These are phyloP conservation scores for Ramaria rubella DNA, from an alignment of 768 basidiomycete genomes.

Conservation along the genomic window DNA sequence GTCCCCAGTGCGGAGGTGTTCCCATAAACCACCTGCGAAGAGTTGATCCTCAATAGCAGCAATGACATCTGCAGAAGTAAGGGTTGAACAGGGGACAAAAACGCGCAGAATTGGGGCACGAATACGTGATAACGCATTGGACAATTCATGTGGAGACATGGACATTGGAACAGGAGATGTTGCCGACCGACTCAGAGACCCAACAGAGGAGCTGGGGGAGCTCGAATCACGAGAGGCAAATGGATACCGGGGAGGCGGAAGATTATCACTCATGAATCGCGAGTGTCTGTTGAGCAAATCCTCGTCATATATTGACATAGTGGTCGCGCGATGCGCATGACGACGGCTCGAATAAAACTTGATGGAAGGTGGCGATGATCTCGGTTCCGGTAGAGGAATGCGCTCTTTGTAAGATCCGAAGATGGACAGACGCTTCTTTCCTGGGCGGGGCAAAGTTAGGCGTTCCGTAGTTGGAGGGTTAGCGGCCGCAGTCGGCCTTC, in stretches of 20 bases:
- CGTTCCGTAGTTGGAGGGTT: neutral
- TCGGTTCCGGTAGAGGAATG: slow-evolving; percentile 38
- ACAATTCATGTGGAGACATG: slow-evolving; percentile 52
- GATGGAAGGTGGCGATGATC: slow-evolving; percentile 33
- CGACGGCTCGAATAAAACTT: slow-evolving; percentile 32
- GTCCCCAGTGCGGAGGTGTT: slow-evolving; percentile 70
- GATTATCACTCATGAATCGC: slow-evolving; percentile 2
- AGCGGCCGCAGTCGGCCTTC: neutral
- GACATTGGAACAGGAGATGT: neutral
- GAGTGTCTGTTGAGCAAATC: slow-evolving; percentile 16
- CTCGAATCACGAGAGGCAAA: slow-evolving; percentile 6
- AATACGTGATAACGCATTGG: slow-evolving; percentile 47
- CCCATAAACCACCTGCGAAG: slow-evolving; percentile 60
- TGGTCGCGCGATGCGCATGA: slow-evolving; percentile 18
- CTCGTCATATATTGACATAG: slow-evolving; percentile 33
- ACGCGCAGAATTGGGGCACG: slow-evolving; percentile 71
- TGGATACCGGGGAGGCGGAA: slow-evolving; percentile 17
- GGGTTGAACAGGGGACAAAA: slow-evolving; percentile 61
- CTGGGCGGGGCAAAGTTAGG: neutral
- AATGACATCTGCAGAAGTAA: slow-evolving; percentile 41
- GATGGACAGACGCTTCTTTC: slow-evolving; percentile 25
- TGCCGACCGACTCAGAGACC: slow-evolving; percentile 7
- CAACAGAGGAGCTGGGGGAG: neutral
- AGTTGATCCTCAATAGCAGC: slow-evolving; percentile 63
- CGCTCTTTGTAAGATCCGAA: slow-evolving; percentile 28